Evolutionary conservation across 352 stramenopile species (phyloP).

Genomic region (Pythium brachiatum): DNA sequence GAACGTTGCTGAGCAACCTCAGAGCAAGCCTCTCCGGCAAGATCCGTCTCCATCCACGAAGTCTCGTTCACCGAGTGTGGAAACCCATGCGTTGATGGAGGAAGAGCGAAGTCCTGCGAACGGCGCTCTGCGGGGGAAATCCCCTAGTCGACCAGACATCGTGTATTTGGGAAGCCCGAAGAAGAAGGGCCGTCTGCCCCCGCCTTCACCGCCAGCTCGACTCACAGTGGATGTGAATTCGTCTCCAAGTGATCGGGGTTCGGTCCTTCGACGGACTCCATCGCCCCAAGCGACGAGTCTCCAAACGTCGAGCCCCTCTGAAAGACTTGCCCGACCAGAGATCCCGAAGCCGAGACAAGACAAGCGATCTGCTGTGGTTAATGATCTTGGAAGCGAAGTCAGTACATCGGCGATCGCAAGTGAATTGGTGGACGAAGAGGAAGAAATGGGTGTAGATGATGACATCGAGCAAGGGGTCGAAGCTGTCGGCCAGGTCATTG

Average conservation of each 20-base stretch:
- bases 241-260: constrained; percentile 7
- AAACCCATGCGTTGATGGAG: constrained; percentile 13
- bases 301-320: not conserved
- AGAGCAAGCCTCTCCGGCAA: constrained; percentile 12
- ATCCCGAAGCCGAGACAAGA: not conserved
- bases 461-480: not conserved
- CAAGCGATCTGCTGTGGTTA: not conserved
- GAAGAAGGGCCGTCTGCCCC: constrained; percentile 9
- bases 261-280: not conserved
- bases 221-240: constrained; percentile 4
- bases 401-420: not conserved
- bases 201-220: constrained; percentile 8
- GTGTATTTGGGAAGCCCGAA: constrained; percentile 20
- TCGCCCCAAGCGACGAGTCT: not conserved
- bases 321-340: not conserved
- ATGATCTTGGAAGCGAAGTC: not conserved
- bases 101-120: constrained; percentile 11
- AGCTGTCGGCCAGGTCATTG: not conserved
- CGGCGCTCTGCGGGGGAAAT: not conserved
- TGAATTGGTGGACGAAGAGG: constrained; percentile 4
- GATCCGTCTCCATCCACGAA: constrained; percentile 14
- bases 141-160: constrained; percentile 17
- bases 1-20: not conserved
- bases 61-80: constrained; percentile 13
- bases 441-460: not conserved